Evolutionary conservation across 176 grass and related monocot species (phyloP).

Genomic region (Elaeis guineensis): DNA sequence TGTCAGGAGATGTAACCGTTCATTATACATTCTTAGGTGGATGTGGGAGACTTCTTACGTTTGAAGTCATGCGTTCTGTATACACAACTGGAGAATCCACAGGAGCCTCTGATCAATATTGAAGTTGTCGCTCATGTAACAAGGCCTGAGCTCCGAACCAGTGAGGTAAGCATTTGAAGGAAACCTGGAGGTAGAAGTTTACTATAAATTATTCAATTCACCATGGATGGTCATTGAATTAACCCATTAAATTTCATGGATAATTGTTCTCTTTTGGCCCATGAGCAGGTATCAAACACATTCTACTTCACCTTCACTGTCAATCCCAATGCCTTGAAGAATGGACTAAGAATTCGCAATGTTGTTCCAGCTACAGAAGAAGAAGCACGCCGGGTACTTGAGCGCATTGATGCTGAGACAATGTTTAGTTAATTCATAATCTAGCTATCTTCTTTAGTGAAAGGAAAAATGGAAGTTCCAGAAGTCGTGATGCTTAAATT

Average conservation of each 20-base stretch:
- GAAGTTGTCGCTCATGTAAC: constrained; percentile 97
- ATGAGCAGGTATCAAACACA: constrained; percentile 69
- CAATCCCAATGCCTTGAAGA: constrained; percentile 43
- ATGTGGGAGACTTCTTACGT: constrained; percentile 93
- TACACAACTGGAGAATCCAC: constrained; percentile 69
- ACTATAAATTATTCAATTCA: background rate
- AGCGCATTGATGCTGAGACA: constrained; percentile 72
- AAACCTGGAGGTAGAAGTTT: background rate
- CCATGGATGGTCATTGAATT: background rate
- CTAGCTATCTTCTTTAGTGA: background rate
- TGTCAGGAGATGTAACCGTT: background rate
- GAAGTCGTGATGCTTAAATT: too few relatives aligned
- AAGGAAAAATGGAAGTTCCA: background rate
- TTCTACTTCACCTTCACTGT: constrained; percentile 96
- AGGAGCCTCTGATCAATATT: constrained; percentile 76
- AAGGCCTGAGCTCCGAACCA: constrained; percentile 82
- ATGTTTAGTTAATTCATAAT: constrained; percentile 27
- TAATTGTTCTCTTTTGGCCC: background rate
- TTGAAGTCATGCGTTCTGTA: constrained; percentile 93
- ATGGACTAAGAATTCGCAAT: constrained; percentile 65
- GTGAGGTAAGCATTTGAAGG: constrained; percentile 38
- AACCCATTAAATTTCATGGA: background rate
- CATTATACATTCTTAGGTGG: constrained; percentile 45
- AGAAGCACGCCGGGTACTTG: constrained; percentile 59
- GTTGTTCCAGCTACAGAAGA: constrained; percentile 93